These are phyloP conservation scores for Plantago major DNA, from an alignment of 257 asterid genomes.

Conservation along the genomic window DNA sequence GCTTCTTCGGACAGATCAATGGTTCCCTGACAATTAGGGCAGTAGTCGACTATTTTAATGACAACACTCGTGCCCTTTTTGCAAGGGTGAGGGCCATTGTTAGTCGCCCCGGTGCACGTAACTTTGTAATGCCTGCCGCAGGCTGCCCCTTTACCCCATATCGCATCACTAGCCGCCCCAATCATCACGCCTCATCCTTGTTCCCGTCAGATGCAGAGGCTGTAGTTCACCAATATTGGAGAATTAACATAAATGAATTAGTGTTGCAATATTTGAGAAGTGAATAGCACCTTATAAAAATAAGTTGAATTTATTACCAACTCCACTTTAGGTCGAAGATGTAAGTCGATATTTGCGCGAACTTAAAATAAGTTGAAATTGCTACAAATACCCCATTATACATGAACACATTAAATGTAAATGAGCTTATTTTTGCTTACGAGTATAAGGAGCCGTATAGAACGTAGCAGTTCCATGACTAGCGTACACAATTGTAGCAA, in stretches of 20 bases:
- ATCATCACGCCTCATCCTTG: conserved; percentile 31
- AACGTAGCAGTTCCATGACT: conserved; percentile 44
- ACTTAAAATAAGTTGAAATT: too few species aligned
- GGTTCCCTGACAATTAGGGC: conserved; percentile 43
- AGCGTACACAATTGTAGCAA: conserved; percentile 23
- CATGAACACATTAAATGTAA: too few species aligned
- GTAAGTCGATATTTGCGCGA: too few species aligned
- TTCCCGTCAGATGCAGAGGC: conserved; percentile 41
- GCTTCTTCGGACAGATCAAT: conserved; percentile 50
- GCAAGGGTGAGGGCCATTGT: conserved; percentile 40
- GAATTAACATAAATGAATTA: too few species aligned
- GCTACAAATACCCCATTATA: too few species aligned
- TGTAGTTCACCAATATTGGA: conserved; percentile 17
- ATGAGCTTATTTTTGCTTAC: too few species aligned
- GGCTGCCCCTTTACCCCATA: conserved; percentile 30
- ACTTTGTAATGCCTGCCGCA: conserved; percentile 38
- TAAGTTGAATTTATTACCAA: too few species aligned
- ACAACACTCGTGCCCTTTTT: conserved; percentile 27
- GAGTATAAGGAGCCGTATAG: conserved; percentile 51
- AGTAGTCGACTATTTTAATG: conserved; percentile 33
- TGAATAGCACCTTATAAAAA: too few species aligned
- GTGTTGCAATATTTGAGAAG: too few species aligned
- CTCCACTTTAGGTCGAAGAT: too few species aligned
- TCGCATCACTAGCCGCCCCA: conserved; percentile 39
- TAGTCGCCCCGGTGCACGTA: conserved; percentile 42